phyloP scores from a whole-genome alignment of 2,329 filamentous ascomycete species.

The Sporothrix globosa region DNA sequence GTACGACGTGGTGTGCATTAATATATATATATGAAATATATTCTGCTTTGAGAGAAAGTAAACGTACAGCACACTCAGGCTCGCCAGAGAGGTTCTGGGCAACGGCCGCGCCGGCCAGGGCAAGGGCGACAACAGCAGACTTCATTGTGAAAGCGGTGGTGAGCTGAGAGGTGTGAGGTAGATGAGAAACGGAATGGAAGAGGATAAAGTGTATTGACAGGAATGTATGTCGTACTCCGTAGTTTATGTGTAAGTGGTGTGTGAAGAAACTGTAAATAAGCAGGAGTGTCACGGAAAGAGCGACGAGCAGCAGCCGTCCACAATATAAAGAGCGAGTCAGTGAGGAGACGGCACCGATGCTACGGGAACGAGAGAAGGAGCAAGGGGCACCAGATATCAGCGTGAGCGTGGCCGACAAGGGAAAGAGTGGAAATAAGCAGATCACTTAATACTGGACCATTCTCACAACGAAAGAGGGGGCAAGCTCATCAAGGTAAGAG shows the following conservation, averaged over 20 bases:
- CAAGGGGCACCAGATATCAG: not conserved
- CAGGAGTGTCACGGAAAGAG: slow-evolving; percentile 1
- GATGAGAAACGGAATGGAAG: not conserved
- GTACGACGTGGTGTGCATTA: not conserved
- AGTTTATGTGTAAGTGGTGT: not conserved
- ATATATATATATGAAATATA: not conserved
- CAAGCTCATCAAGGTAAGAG: not conserved
- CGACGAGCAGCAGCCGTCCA: slow-evolving; percentile 1
- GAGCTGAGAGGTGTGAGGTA: not conserved
- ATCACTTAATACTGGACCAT: not conserved
- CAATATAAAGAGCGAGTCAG: slow-evolving; percentile 26
- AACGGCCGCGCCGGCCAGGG: slow-evolving; percentile 39
- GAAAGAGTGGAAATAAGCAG: slow-evolving; percentile 21
- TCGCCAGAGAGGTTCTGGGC: slow-evolving; percentile 46
- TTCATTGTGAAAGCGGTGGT: slow-evolving; percentile 36
- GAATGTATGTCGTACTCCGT: not conserved
- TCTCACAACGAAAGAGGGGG: not conserved
- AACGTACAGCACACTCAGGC: slow-evolving; percentile 46
- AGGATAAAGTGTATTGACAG: not conserved
- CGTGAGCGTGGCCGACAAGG: not conserved
- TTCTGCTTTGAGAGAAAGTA: too few species aligned
- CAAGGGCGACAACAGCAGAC: slow-evolving; percentile 34
- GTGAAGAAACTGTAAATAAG: not conserved
- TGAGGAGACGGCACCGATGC: slow-evolving; percentile 18
- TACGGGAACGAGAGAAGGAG: slow-evolving; percentile 6